Evolutionary conservation across 768 basidiomycete genomes (phyloP), one percentile per base, ranked within the genome.

Genomic region (Lanmaoa rubissima): DNA sequence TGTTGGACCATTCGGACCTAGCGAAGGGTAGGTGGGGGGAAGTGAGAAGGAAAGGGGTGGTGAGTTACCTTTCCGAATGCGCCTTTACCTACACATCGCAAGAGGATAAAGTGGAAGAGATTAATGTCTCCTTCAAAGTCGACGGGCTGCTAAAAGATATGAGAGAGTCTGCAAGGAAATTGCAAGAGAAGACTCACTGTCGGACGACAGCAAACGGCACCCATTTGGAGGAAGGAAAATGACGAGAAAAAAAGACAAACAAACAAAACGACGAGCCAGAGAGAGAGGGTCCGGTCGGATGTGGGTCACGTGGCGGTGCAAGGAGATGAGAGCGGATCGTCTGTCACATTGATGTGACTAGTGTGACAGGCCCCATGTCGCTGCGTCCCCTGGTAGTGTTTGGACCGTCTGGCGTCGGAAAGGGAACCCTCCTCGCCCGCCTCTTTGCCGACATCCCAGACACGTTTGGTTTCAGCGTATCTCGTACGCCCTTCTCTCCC

Each of bases 1-100:
- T 98, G 97, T 74, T 99, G 96, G 8, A 99, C 97, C 58, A 99
- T 96, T 43, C 97, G 90, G 76, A 99, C 96, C 96, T 98, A 61
- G 41, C 50, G 21, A 48, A 54, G 21, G n/a, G 19, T 31, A 10
- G 24, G 65, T 62, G 45, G 54, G 45, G 54, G 64, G 66, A 55
- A 2, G 35, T 5, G 48, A 61, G 31, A 43, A 53, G 28, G 34
- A 51, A 48, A 11, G 39, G n/a, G 38, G 31, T 24, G 31, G 47
- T 17, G 14, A 6, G 11, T 51, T 35, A 94, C 96, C 86, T 99
- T 98, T 70, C 96, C 96, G 73, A 99, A 98, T 1, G 96, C 96
- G 49, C 96, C 96, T 73, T 98, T 98, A 21, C 96, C 96, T n/a
- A 99, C 95, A 62, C 93, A 95, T 65, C 96, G 81, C 19, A 98